Evolutionary conservation across 345 rosid species (phyloP).

Genomic region (Erodium maritimum): DNA sequence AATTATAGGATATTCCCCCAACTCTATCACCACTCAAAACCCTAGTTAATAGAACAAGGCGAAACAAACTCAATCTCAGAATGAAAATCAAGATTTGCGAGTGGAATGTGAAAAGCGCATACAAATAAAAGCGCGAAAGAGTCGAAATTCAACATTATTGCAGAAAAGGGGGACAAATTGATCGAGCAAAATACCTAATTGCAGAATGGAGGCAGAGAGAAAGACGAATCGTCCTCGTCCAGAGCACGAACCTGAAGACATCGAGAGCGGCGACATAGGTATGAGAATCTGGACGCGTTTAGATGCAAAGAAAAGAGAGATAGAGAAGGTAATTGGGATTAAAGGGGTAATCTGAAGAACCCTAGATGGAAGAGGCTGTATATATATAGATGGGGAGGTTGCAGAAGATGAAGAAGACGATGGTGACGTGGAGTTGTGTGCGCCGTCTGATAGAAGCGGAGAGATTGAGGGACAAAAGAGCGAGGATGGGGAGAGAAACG

Average conservation of each 20-base stretch:
- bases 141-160: slow-evolving; percentile 3
- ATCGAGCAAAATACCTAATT: slow-evolving; percentile 12
- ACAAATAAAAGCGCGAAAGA: slow-evolving; percentile 1
- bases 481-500: slow-evolving; percentile 7
- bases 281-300: neutral
- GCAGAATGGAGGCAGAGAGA: neutral
- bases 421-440: slow-evolving; percentile 56
- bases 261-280: neutral
- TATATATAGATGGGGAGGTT: slow-evolving; percentile 17
- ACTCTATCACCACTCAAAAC: neutral
- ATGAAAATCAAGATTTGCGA: neutral
- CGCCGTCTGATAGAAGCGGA: slow-evolving; percentile 43
- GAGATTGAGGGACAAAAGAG: slow-evolving; percentile 30
- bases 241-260: neutral
- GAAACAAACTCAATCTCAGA: slow-evolving; percentile 33
- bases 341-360: slow-evolving; percentile 33
- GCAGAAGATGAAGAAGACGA: slow-evolving; percentile 59
- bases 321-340: neutral
- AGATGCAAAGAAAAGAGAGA: slow-evolving; percentile 3
- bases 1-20: neutral
- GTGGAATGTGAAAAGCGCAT: neutral
- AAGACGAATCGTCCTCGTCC: neutral
- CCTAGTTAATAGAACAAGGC: neutral
- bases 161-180: slow-evolving; percentile 1
- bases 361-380: slow-evolving; percentile 29